A percentile compares a stretch with the other conserved stretches of the same genome.
Conservation (phyloP, 495 filamentous ascomycete species). For the Tuber aestivum region DNA sequence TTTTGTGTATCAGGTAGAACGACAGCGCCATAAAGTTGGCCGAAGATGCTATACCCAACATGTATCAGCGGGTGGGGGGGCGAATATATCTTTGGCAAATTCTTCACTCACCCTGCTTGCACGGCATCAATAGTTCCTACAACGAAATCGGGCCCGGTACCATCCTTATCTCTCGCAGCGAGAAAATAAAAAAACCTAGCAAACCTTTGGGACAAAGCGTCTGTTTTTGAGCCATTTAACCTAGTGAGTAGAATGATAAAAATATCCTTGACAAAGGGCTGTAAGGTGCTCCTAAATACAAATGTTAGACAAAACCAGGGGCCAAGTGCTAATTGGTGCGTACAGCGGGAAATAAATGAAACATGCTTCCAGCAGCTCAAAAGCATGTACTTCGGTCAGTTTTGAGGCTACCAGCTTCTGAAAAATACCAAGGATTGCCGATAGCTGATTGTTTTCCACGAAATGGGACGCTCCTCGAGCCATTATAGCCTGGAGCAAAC, state of each 20-base stretch:
- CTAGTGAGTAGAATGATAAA: conserved; percentile 75
- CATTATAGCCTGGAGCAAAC: conserved; percentile 77
- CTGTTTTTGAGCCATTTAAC: conserved; percentile 69
- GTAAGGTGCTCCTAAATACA: conserved; percentile 52
- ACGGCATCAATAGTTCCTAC: conserved; percentile 72
- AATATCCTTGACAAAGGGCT: conserved; percentile 72
- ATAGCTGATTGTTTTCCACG: conserved; percentile 66
- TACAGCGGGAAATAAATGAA: conserved; percentile 64
- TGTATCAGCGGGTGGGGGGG: conserved; percentile 20
- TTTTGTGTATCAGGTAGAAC: conserved; percentile 83
- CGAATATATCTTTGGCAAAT: background rate
- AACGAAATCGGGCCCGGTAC: conserved; percentile 83
- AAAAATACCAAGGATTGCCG: conserved; percentile 81
- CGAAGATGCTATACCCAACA: conserved; percentile 58
- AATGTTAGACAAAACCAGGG: conserved; percentile 38
- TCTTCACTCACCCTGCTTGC: conserved; percentile 52
- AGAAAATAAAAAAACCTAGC: conserved; percentile 89
- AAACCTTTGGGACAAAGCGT: conserved; percentile 73
- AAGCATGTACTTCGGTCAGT: conserved; percentile 74
- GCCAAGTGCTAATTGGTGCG: background rate
- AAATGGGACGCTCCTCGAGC: conserved; percentile 67
- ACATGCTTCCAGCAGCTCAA: conserved; percentile 81
- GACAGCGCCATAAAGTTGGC: conserved; percentile 72
- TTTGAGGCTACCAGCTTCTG: conserved; percentile 69
- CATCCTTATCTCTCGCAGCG: conserved; percentile 66